Evolutionary conservation across 257 asterid species (phyloP).

Genomic region (Coffea eugenioides): DNA sequence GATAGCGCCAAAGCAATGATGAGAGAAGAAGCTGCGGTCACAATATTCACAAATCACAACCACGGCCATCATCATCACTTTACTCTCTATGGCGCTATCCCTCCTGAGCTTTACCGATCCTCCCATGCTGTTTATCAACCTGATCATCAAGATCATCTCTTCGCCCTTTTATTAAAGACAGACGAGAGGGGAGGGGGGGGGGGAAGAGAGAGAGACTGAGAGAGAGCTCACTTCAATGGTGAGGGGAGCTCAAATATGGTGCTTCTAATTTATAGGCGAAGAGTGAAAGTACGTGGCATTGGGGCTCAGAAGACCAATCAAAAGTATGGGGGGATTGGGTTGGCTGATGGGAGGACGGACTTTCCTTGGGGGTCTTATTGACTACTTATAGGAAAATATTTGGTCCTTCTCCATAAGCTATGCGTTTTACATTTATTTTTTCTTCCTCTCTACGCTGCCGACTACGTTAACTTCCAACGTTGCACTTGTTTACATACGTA

Average conservation of each 20-base stretch:
- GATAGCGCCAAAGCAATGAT: slow-evolving; percentile 61
- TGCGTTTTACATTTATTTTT: background rate
- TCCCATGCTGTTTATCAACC: slow-evolving; percentile 26
- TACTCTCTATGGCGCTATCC: slow-evolving; percentile 71
- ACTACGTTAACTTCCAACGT: slow-evolving; percentile 15
- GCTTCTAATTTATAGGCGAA: slow-evolving; percentile 34
- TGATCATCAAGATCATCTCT: background rate
- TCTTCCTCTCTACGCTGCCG: slow-evolving; percentile 26
- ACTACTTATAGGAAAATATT: slow-evolving; percentile 40
- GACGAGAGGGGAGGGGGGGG: background rate
- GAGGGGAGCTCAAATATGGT: slow-evolving; percentile 19
- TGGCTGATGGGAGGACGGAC: slow-evolving; percentile 17
- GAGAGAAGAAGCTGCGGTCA: background rate
- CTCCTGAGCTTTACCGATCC: slow-evolving; percentile 92
- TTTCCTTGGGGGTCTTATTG: slow-evolving; percentile 14
- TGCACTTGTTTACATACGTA: background rate
- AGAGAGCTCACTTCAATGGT: background rate
- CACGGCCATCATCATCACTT: background rate
- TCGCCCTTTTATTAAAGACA: background rate
- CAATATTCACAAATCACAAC: background rate
- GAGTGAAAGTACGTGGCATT: background rate
- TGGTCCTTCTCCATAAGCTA: background rate
- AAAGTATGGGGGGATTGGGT: background rate
- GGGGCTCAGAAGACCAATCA: background rate
- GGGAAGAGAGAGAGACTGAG: slow-evolving; percentile 3